Evolutionary conservation across 2,329 filamentous ascomycete genomes (phyloP).

Genomic region (Cordyceps farinosa): DNA sequence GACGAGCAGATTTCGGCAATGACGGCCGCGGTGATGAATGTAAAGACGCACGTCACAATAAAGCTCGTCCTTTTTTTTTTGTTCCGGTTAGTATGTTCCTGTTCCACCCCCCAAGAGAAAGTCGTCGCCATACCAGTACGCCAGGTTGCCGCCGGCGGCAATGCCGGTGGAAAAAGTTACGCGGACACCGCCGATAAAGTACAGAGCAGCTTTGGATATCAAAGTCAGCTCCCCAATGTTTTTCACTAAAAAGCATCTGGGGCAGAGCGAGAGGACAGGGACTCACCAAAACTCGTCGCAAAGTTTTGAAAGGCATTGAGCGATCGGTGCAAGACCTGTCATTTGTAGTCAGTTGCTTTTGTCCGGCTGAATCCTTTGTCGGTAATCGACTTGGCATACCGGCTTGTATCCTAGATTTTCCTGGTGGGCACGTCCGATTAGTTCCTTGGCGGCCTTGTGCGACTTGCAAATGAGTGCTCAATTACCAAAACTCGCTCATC

Average conservation of each 20-base stretch:
- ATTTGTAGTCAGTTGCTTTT: background rate
- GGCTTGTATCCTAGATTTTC: slow-evolving; percentile 28
- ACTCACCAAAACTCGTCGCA: slow-evolving; percentile 53
- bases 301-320: slow-evolving; percentile 58
- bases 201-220: slow-evolving; percentile 48
- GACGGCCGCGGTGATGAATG: slow-evolving; percentile 57
- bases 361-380: background rate
- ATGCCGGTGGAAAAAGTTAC: slow-evolving; percentile 62
- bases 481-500: slow-evolving; percentile 7
- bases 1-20: slow-evolving; percentile 60
- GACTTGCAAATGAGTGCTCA: background rate
- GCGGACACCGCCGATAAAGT: slow-evolving; percentile 58
- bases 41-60: slow-evolving; percentile 56
- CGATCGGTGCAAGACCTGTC: slow-evolving; percentile 52
- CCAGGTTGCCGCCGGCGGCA: slow-evolving; percentile 56
- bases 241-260: background rate
- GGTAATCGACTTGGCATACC: slow-evolving; percentile 18
- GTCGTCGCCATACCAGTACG: slow-evolving; percentile 49
- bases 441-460: background rate
- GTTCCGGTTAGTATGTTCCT: slow-evolving; percentile 2
- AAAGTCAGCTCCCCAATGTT: slow-evolving; percentile 14
- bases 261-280: background rate
- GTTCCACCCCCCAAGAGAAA: no score
- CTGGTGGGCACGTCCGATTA: slow-evolving; percentile 14
- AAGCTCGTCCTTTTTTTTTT: slow-evolving; percentile 50